Percentiles rank a stretch among this genome's conserved stretches.
Evolutionary conservation across 1,284 basidiomycete genomes (phyloP).

Genomic region (Malassezia brasiliensis): DNA sequence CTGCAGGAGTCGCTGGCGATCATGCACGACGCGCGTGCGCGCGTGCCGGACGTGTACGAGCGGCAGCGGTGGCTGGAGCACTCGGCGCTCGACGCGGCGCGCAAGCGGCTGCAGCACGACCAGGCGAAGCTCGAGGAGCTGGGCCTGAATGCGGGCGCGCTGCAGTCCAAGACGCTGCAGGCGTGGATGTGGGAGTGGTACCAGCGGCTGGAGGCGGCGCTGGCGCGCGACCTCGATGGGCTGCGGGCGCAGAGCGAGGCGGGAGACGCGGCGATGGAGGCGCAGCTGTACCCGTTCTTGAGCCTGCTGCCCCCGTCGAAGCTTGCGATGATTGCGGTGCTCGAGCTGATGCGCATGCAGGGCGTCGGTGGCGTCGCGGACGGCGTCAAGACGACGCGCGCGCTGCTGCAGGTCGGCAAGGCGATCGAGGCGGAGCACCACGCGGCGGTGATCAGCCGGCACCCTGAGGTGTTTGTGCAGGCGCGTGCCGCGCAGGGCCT

Average conservation of each 20-base stretch:
- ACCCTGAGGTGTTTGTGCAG: slow-evolving; percentile 30
- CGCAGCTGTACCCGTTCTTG: slow-evolving; percentile 57
- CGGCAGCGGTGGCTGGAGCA: slow-evolving; percentile 46
- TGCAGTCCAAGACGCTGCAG: slow-evolving; percentile 37
- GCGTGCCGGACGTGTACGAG: slow-evolving; percentile 33
- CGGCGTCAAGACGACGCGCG: slow-evolving; percentile 83
- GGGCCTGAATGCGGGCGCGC: slow-evolving; percentile 25
- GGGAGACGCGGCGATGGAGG: slow-evolving; percentile 17
- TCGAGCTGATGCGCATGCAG: slow-evolving; percentile 77
- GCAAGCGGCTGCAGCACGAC: slow-evolving; percentile 35
- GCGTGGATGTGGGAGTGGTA: slow-evolving; percentile 48
- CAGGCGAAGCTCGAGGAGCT: slow-evolving; percentile 33
- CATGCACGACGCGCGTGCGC: slow-evolving; percentile 30
- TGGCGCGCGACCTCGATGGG: slow-evolving; percentile 25
- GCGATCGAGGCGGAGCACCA: slow-evolving; percentile 67
- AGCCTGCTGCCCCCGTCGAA: slow-evolving; percentile 65
- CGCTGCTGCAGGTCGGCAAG: slow-evolving; percentile 69
- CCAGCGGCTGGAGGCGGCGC: slow-evolving; percentile 26
- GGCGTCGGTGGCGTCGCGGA: slow-evolving; percentile 66
- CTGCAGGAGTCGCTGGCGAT: slow-evolving; percentile 38
- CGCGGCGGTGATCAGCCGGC: slow-evolving; percentile 28
- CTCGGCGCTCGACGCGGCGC: slow-evolving; percentile 39
- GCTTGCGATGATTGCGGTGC: slow-evolving; percentile 76
- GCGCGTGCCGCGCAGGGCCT: slow-evolving; percentile 26
- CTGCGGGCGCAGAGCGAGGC: slow-evolving; percentile 14